Conservation (phyloP, 1,284 basidiomycete species). For the Athelia sp. region DNA sequence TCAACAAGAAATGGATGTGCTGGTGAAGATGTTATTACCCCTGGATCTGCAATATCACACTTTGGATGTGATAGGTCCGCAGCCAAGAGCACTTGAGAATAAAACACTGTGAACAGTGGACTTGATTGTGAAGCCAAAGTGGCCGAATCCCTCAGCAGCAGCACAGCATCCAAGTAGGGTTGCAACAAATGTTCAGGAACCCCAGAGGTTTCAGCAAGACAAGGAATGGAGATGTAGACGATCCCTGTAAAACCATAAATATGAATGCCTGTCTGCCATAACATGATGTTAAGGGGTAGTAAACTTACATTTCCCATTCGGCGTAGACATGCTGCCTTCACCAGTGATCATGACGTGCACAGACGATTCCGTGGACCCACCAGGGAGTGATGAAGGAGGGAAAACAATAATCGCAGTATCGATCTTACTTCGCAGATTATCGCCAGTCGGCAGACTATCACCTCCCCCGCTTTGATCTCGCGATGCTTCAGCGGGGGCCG, state of each 20-base stretch:
- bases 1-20: slow-evolving; percentile 43
- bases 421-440: slow-evolving; percentile 26
- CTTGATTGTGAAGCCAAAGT: slow-evolving; percentile 16
- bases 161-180: slow-evolving; percentile 55
- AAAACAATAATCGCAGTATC: slow-evolving; percentile 81
- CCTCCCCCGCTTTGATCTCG: slow-evolving; percentile 15
- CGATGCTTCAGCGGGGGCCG: slow-evolving; percentile 17
- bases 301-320: slow-evolving; percentile 73
- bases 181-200: slow-evolving; percentile 45
- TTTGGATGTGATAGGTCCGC: slow-evolving; percentile 2
- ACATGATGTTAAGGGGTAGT: not conserved
- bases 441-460: slow-evolving; percentile 13
- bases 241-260: slow-evolving; percentile 49
- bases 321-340: slow-evolving; percentile 81
- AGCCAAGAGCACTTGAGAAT: slow-evolving; percentile 34
- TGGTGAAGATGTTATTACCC: slow-evolving; percentile 35
- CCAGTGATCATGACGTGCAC: slow-evolving; percentile 78
- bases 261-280: slow-evolving; percentile 5
- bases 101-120: slow-evolving; percentile 54
- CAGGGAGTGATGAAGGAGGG: slow-evolving; percentile 59
- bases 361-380: slow-evolving; percentile 42
- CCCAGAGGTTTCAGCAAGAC: slow-evolving; percentile 18
- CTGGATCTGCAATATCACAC: slow-evolving; percentile 9
- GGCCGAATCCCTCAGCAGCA: slow-evolving; percentile 29
- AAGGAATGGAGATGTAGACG: slow-evolving; percentile 53